These are phyloP conservation scores for Kondoa malvinella DNA, from an alignment of 768 basidiomycete genomes.

Conservation along the genomic window DNA sequence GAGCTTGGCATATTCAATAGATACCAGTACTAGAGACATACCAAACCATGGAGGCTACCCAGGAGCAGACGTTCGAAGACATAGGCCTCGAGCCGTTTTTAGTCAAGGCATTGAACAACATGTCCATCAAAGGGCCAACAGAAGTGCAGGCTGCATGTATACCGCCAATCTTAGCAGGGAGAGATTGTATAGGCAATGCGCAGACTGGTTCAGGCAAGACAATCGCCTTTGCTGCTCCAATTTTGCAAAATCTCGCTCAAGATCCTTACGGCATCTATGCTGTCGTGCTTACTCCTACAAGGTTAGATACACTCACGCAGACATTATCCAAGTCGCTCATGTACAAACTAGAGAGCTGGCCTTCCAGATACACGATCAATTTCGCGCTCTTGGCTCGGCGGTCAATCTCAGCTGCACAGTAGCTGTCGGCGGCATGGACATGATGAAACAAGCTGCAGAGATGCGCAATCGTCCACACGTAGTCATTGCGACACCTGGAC, in stretches of 20 bases:
- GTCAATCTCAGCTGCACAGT: slow-evolving; percentile 71
- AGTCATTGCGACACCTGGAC: slow-evolving; percentile 86
- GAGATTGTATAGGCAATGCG: slow-evolving; percentile 92
- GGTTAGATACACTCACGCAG: slow-evolving; percentile 39
- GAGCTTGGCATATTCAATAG: too few relatives aligned
- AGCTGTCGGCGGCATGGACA: slow-evolving; percentile 95
- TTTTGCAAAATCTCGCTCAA: slow-evolving; percentile 64
- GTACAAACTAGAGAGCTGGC: slow-evolving; percentile 61
- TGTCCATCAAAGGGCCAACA: slow-evolving; percentile 75
- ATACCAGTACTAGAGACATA: too few relatives aligned
- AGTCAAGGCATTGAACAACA: slow-evolving; percentile 48
- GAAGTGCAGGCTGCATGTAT: slow-evolving; percentile 81
- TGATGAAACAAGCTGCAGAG: slow-evolving; percentile 82
- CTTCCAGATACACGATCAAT: slow-evolving; percentile 93
- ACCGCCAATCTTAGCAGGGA: slow-evolving; percentile 66
- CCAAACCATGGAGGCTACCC: too few relatives aligned
- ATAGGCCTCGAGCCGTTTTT: slow-evolving; percentile 38
- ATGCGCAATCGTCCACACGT: slow-evolving; percentile 73
- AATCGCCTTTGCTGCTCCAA: slow-evolving; percentile 88
- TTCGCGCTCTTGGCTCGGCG: slow-evolving; percentile 68
- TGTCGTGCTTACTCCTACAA: slow-evolving; percentile 79
- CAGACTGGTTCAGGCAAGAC: slow-evolving; percentile 98
- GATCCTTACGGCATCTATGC: slow-evolving; percentile 95
- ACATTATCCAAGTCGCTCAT: neutral
- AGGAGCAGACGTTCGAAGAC: neutral